Base-by-base conservation (phyloP, 2,329 filamentous ascomycete species). In the Penicillium sp. region DNA sequence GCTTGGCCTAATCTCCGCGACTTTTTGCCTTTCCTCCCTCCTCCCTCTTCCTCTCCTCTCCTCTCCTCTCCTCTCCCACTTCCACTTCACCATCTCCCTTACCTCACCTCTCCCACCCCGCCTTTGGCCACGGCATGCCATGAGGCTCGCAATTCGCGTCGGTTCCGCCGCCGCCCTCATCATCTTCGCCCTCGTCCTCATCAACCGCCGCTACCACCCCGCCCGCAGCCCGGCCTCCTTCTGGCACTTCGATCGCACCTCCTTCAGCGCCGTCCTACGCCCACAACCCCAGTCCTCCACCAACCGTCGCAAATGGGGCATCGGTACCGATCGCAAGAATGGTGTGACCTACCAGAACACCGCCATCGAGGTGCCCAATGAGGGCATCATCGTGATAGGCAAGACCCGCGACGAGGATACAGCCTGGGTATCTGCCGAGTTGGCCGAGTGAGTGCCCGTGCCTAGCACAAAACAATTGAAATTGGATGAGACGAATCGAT, bases 321-420 rank as follows among this genome's bases (percentile, higher is more conserved):
- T 49, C 20, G 61, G 53, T 9, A 51, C 53, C 13, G 53, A 46
- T 10, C 37, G 49, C 36, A 44, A 51, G 30, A 36, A 62, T 54
- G 41, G 49, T 10, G n/a, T 62, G 15, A 39, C 39, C 2, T 70
- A 62, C 37, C 62, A 68, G 33, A 65, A 57, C 5, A 68, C 62
- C 3, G 57, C 59, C 8, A 69, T 70, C 17, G 59, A 62, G 30
- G 63, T 67, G 3, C 66, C 67, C 2, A 68, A 70, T 54, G 68
- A 74, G 40, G 71, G 74, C n/a, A 66, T 69, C 12, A 71, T 77
- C 43, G 70, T 77, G 7, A 75, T 79, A 64, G 77, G 73, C 30
- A 75, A 71, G 54, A 55, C 75, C 29, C 60, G 68, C 26, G 60
- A 59, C 3, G 76, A 80, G 54, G 71, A 79, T 52, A 76, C 76